Percentiles rank a stretch among this genome's conserved stretches.
phyloP scores from a whole-genome alignment of 495 filamentous ascomycete species.

The Friedmanniomyces simplex region DNA sequence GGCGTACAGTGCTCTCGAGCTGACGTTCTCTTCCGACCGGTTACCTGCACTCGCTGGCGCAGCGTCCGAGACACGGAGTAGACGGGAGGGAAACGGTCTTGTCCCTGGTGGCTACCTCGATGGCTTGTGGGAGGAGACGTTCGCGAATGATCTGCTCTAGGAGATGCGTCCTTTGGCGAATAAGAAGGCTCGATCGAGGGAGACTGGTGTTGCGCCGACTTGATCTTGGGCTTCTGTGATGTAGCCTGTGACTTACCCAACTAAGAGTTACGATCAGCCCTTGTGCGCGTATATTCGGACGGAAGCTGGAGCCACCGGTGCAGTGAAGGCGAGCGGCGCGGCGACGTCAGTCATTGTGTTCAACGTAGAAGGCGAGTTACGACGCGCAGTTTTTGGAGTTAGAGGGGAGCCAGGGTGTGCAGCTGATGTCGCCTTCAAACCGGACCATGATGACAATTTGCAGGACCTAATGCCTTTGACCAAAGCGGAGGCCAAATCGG shows the following conservation, averaged over 20 bases:
- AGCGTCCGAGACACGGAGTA: not conserved
- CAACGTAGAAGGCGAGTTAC: not conserved
- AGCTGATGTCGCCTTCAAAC: not conserved
- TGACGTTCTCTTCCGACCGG: not conserved
- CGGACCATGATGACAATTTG: not conserved
- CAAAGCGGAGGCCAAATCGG: not conserved
- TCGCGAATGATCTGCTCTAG: not conserved
- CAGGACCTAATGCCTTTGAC: not conserved
- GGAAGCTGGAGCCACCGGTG: not conserved
- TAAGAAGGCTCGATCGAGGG: not conserved
- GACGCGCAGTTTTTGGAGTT: not conserved
- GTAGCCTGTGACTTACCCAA: not conserved
- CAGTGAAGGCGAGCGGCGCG: no score
- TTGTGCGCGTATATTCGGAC: not conserved
- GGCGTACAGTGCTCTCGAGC: not conserved
- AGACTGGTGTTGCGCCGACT: conserved; percentile 2
- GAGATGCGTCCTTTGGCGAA: not conserved
- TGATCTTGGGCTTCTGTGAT: conserved; percentile 10
- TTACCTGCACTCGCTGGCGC: conserved; percentile 3
- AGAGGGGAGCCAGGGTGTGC: not conserved
- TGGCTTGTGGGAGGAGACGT: conserved; percentile 5
- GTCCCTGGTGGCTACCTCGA: not conserved
- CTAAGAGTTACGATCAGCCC: not conserved
- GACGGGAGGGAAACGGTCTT: not conserved
- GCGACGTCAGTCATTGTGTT: not conserved